Evolutionary conservation across 495 filamentous ascomycete genomes (phyloP), one percentile per base, ranked within the genome.

Genomic region (Podospora anserina): DNA sequence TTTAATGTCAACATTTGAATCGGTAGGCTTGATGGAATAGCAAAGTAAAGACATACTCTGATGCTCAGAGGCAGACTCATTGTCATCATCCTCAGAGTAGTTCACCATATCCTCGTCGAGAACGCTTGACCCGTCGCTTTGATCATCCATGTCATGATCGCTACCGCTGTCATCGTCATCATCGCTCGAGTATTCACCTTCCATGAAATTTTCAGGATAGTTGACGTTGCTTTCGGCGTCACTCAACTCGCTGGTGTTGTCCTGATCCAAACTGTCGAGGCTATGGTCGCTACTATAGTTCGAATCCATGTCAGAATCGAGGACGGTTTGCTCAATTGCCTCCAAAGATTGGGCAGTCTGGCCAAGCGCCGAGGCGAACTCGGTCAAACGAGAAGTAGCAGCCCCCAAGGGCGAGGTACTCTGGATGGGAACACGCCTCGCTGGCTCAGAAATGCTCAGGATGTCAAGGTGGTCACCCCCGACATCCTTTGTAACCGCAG

Each of bases 131-230:
- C 39, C 9, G 13, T 69, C 67, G 18, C 18, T 39, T 7, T 19
- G 11, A n/a, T 56, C 23, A 18, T 67, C 69, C 67, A 58, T 23
- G 18, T 57, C 69, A 16, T 77, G 75, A 0, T 70, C 76, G 55
- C 76, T 76, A 7, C 77, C 75, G 58, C 72, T 67, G 66, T 70
- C 74, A n/a, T 74, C 74, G n/a, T 74, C 39, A 16, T 49, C 5
- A 16, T 49, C 39, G 39, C 39, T 49, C 15, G 39, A 49, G 13
- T 11, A 49, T 13, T 49, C 39, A 49, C 39, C 15, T 5, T 49
- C 5, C 39, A 49, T 49, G 13, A 11, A 11, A 16, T 78, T 77
- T 61, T 69, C 59, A 15, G 60, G 44, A 58, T 67, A 63, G n/a
- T 70, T 18, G 26, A 59, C 44, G 26, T 73, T 61, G 32, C 64